Evolutionary conservation across 306 rosid genomes (phyloP), one percentile per base, ranked within the genome.

Genomic region (Prunus mongolica): DNA sequence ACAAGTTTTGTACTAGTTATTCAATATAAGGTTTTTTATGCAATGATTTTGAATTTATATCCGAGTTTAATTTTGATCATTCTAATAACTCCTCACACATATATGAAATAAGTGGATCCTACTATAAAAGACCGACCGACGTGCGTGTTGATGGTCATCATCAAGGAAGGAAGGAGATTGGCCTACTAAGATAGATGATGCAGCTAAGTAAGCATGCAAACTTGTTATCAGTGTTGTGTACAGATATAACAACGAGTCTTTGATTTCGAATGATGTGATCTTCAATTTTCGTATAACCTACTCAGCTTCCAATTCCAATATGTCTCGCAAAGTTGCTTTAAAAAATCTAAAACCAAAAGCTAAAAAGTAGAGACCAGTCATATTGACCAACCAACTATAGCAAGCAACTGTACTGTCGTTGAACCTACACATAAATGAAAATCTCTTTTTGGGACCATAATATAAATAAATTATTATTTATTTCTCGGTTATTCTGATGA

Each of bases 301-400:
- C 58, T 73, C 77, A 60, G 77, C 77, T 61, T 73, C 77, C 69
- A 65, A 65, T 65, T 3, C 67, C 65, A n/a, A n/a, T n/a, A 60
- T 73, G 69, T 58, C 46, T 18, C 44, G 15, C 51, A 70, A 80
- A 61, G 80, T 61, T 34, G 52, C 83, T 74, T 80, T 80, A 30
- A 19, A 62, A 25, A 64, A 19, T 34, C 3, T 19, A 14, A 47
- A 63, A 74, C 47, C 50, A 79, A 79, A 74, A 67, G 83, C 65
- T 64, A 38, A 30, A 73, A 80, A 74, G 76, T 34, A 44, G 82
- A 65, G 75, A 73, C 24, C 82, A 44, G 5, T 46, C 55, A 63
- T 54, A 30, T 80, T 80, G 79, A 80, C 83, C 83, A 69, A 80
- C 83, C 83, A 69, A 4, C 28, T 41, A 18, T 14, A 32, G 47